Conservation (phyloP, 345 rosid species). For the Dipteronia sinensis region DNA sequence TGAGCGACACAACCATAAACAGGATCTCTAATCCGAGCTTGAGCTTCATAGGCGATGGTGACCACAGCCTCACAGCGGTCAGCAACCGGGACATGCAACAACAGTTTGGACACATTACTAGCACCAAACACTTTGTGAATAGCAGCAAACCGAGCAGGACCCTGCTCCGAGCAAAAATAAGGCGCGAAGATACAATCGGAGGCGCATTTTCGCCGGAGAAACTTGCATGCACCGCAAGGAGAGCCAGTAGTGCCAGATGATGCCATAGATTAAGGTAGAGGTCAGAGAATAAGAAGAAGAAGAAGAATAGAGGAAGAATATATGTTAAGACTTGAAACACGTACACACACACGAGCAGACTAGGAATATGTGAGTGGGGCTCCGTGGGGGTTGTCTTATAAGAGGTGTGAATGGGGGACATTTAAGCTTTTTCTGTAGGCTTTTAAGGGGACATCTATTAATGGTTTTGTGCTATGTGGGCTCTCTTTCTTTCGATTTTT, state of each 20-base stretch:
- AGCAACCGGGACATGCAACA: conserved; percentile 59
- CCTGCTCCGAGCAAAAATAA: conserved; percentile 71
- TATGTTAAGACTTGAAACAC: too few species aligned
- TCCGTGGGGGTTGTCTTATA: conserved; percentile 12
- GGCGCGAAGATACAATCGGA: conserved; percentile 74
- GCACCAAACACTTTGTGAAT: conserved; percentile 84
- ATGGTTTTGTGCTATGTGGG: conserved; percentile 32
- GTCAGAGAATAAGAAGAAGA: neutral
- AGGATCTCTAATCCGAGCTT: conserved; percentile 70
- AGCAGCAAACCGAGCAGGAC: conserved; percentile 67
- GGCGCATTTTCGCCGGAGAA: conserved; percentile 69
- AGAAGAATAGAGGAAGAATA: neutral
- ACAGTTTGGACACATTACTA: conserved; percentile 66
- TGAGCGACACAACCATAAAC: conserved; percentile 83
- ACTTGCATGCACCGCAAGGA: conserved; percentile 87
- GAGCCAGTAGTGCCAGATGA: conserved; percentile 45
- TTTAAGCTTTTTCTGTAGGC: conserved; percentile 36
- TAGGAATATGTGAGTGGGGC: conserved; percentile 32
- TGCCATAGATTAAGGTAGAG: conserved; percentile 32
- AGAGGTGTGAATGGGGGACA: conserved; percentile 31
- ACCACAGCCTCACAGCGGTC: conserved; percentile 75
- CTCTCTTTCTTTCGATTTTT: neutral
- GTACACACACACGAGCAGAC: conserved; percentile 45
- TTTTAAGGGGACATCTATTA: conserved; percentile 42
- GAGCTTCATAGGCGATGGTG: conserved; percentile 77